Base-by-base conservation (phyloP, 116 monocot species). In the Iris pallida region DNA sequence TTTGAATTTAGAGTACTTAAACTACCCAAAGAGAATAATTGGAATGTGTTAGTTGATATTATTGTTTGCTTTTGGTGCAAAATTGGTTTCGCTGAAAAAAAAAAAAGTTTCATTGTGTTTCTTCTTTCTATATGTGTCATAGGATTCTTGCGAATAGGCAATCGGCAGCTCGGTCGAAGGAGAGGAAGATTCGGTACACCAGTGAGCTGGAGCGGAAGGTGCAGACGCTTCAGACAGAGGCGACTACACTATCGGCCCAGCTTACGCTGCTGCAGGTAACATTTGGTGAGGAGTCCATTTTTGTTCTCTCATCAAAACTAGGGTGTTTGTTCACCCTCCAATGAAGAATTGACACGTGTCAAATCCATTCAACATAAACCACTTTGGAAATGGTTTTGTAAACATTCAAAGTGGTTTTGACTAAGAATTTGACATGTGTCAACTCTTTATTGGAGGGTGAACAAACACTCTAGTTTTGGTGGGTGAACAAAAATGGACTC, bases 91-190 rank as follows among this genome's bases (percentile, higher is more conserved):
- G 30, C 45, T 57, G 20, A 6, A 15, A 13, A 15, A 55, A 16
- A 30, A 4, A 8, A 55, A 55, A 2, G 40, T 40, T 10, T 59
- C 7, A 14, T 40, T 11, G 40, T 11, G 40, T 54, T 72, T 53
- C 14, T 7, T 19, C 6, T 10, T 73, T 45, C 13, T 57, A 0
- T 55, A 47, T 63, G 8, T 41, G 11, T 18, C 77, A 68, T 74
- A 94, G 94, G 68, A 94, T 94, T 70, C 84, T 94, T 57, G 94
- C 94, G 47, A 94, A 94, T 59, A 87, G 94, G 65, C 94, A 94
- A 75, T 94, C 94, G 17, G 94, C 94, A 30, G 90, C 90, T 16
- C 79, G 94, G 7, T 94, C 94, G 1, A 94, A 94, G 74, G 94
- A 90, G 68, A 75, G 94, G 64, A 90, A 89, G 71, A 78, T 87